Evolutionary conservation across 176 grass and related monocot genomes (phyloP), one percentile per base, ranked within the genome.

Genomic region (barley (Hordeum vulgare)): DNA sequence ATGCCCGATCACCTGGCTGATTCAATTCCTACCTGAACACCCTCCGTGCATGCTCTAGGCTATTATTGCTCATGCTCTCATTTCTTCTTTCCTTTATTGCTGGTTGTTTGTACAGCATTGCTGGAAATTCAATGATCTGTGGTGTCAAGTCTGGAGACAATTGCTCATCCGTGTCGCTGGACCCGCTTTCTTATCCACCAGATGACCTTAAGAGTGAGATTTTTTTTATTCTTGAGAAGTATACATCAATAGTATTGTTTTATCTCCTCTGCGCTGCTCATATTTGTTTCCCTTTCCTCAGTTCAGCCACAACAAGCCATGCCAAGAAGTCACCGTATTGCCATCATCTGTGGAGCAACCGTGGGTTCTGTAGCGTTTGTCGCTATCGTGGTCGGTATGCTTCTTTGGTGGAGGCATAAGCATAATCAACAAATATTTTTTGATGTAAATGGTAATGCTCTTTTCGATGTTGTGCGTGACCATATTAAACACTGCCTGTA

Each of bases 371-470:
- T 91, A 83, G 84, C 77, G 72, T 85, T 95, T 71, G 20, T 76
- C 1, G 51, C 63, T 27, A 39, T 91, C 25, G 36, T 61, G 41
- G 65, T 83, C 37, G 65, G 86, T 81, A 75, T 98, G 76, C 76
- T 98, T 87, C 85, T 98, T 82, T 95, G 89, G 91, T 93, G 91
- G 85, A 93, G 80, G n/a, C 74, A 93, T 74, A 93, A 84, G 90
- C 83, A 42, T 74, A 98, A 93, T 68, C 96, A 98, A 44, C 96
- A 95, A 79, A 84, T 98, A 53, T 98, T 98, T 74, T 98, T 95
- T 80, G 96, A 98, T 44, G 93, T 98, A 71, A 94, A 95, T 39
- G 96, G 96, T 98, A 84, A 93, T 81, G 64, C 47, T 84, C 40
- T 53, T 44, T 76, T 27, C 0, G 1, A 41, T 68, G 27, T 6